Evolutionary conservation across 2,329 filamentous ascomycete genomes (phyloP).

Genomic region (Fusarium zealandicum): DNA sequence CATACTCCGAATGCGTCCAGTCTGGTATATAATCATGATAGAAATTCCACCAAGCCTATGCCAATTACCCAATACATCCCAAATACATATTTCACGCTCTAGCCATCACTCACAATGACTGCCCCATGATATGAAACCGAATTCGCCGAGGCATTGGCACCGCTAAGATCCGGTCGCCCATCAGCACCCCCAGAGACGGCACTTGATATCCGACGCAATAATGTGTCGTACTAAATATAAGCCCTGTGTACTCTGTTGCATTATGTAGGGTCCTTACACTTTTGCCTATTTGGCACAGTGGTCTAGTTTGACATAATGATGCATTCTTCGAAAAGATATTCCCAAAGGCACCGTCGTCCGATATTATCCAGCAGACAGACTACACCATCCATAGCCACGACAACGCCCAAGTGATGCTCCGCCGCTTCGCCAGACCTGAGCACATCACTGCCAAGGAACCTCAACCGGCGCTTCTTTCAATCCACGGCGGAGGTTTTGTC

Average conservation of each 20-base stretch:
- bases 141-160: constrained; percentile 27
- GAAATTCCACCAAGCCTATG: too few species aligned
- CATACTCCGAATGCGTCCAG: too few species aligned
- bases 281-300: too few species aligned
- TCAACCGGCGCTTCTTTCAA: constrained; percentile 18
- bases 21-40: constrained; percentile 5
- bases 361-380: constrained; percentile 16
- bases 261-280: too few species aligned
- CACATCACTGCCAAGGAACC: constrained; percentile 12
- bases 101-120: constrained; percentile 10
- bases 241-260: too few species aligned
- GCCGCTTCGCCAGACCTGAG: constrained; percentile 18
- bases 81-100: background rate
- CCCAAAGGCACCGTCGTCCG: constrained; percentile 1
- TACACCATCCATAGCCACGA: constrained; percentile 27
- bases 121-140: constrained; percentile 28
- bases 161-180: constrained; percentile 15
- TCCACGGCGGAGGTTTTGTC: constrained; percentile 32
- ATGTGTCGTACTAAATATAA: too few species aligned
- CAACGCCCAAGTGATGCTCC: constrained; percentile 18
- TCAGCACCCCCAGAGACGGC: constrained; percentile 14
- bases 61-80: background rate
- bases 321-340: constrained; percentile 10
- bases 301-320: too few species aligned
- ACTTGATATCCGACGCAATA: constrained; percentile 17